Evolutionary conservation across 2,329 filamentous ascomycete genomes (phyloP), one percentile per base, ranked within the genome.

Genomic region (Fusarium sp.): DNA sequence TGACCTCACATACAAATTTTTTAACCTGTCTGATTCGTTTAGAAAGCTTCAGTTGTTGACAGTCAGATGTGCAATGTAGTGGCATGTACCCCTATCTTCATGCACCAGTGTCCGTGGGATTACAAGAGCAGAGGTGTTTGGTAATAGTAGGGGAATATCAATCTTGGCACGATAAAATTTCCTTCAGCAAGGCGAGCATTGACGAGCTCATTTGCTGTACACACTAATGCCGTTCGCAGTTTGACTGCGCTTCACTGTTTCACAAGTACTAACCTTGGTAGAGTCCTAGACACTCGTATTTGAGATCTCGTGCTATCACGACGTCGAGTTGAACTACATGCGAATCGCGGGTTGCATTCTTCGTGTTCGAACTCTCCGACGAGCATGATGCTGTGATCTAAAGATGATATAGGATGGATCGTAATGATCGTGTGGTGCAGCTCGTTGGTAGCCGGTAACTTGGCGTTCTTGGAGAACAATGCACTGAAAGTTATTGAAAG

Each of bases 101-200:
- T 88, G 85, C 86, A 87, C 86, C 86, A 79, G 71, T 77, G 80
- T 81, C 83, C 80, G 81, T 81, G 67, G 80, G 74, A 72, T 71
- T 72, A 60, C 65, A 73, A 77, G 77, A 79, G 79, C 83, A 80
- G 78, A 83, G 83, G 86, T 87, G 86, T 87, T 88, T 88, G 86
- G 86, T 88, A 88, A 88, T 88, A 83, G 81, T 83, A 81, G 81
- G 84, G 62, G 84, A 75, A 65, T 76, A 76, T 85, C 77, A 73
- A 80, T 88, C 83, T 88, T 83, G 86, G 86, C 86, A 88, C 86
- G 86, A 83, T 82, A 73, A 82, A 83, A 81, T 81, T 82, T 88
- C 86, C 86, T 88, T 88, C 86, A 87, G 84, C 86, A 86, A 83
- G 77, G 81, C 78, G 84, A 84, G 86, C 85, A 86, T 81, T 77